phyloP scores from a whole-genome alignment of 2,329 filamentous ascomycete genomes.

The Penicillium sp. region DNA sequence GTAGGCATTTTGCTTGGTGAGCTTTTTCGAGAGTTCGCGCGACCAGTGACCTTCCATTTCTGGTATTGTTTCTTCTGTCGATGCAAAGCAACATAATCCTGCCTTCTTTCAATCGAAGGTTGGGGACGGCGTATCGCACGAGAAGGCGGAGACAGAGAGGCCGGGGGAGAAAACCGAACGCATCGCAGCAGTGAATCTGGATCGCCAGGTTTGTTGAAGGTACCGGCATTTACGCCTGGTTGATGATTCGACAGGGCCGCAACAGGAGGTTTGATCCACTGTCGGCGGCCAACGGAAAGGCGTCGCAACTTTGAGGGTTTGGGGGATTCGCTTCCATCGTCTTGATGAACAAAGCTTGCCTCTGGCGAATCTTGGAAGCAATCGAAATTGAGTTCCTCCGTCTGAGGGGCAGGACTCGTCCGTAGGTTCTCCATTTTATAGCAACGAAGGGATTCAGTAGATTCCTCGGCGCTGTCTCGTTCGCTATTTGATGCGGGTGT shows the following conservation, averaged over 20 bases:
- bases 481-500: conserved; percentile 19
- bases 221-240: background rate
- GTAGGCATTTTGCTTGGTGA: conserved; percentile 13
- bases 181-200: background rate
- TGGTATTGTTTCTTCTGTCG: conserved; percentile 18
- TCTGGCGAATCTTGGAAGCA: conserved; percentile 15
- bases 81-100: conserved; percentile 14
- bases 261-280: conserved; percentile 1
- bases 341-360: background rate
- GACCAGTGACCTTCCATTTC: conserved; percentile 18
- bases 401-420: conserved; percentile 7
- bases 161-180: conserved; percentile 16
- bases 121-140: conserved; percentile 1
- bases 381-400: conserved; percentile 9
- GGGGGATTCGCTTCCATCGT: background rate
- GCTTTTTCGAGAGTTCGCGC: conserved; percentile 3
- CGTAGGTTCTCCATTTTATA: conserved; percentile 9
- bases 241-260: background rate
- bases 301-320: conserved; percentile 3
- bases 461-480: conserved; percentile 4
- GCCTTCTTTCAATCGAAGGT: conserved; percentile 18
- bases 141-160: background rate
- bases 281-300: background rate
- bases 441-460: background rate
- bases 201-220: background rate